Evolutionary conservation across 305 asterid species (phyloP).

Genomic region (Rubia occidens): DNA sequence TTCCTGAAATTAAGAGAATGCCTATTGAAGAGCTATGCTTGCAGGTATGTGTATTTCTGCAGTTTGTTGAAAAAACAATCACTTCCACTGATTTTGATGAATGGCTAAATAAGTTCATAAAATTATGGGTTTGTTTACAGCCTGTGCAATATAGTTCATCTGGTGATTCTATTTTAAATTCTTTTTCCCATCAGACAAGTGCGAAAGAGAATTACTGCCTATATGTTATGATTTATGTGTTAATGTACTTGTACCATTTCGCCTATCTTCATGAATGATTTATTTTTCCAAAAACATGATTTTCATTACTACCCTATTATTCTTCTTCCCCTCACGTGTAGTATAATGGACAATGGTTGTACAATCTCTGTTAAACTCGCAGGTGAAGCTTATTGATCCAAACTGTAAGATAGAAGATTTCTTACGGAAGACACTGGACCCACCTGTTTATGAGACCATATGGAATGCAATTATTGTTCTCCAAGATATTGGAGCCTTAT

Average conservation of each 20-base stretch:
- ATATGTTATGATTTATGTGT: background rate
- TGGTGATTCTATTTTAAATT: background rate
- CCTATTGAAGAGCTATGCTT: constrained; percentile 91
- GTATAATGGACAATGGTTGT: background rate
- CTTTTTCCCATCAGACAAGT: background rate
- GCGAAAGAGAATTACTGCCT: background rate
- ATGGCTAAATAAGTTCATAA: background rate
- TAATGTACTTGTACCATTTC: background rate
- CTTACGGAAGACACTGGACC: constrained; percentile 73
- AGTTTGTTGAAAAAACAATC: background rate
- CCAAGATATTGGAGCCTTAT: constrained; percentile 82
- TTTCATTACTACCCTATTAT: background rate
- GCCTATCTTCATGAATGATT: background rate
- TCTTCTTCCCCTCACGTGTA: background rate
- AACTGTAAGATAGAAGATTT: constrained; percentile 74
- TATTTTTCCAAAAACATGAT: background rate
- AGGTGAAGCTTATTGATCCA: constrained; percentile 86
- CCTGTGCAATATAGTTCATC: background rate
- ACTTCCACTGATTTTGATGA: background rate
- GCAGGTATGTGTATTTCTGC: constrained; percentile 45
- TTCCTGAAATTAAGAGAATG: constrained; percentile 95
- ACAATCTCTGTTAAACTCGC: constrained; percentile 11
- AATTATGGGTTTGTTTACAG: background rate
- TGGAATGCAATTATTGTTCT: constrained; percentile 65
- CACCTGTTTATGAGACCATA: constrained; percentile 76